Evolutionary conservation across 2,329 filamentous ascomycete species (phyloP).

Genomic region (Pestalotiopsis sp.): DNA sequence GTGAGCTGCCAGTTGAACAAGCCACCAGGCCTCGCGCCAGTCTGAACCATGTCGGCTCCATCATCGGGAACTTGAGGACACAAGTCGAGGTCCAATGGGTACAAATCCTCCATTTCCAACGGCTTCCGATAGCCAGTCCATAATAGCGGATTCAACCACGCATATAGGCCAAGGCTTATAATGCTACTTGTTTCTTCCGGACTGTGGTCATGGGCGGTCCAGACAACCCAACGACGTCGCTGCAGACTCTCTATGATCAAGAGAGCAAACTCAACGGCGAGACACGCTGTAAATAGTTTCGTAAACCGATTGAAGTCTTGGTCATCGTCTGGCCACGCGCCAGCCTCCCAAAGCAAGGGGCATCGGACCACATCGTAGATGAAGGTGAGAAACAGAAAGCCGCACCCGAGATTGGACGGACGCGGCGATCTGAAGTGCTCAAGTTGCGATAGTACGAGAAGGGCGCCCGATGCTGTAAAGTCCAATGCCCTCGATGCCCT

Average conservation of each 20-base stretch:
- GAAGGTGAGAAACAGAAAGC: neutral
- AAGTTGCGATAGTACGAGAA: neutral
- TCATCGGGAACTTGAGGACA: conserved; percentile 16
- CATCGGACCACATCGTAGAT: neutral
- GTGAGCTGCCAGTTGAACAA: conserved; percentile 14
- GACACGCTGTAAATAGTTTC: neutral
- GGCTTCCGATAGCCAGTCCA: conserved; percentile 35
- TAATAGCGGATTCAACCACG: conserved; percentile 38
- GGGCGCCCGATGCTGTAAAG: neutral
- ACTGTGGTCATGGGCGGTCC: conserved; percentile 17
- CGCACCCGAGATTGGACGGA: neutral
- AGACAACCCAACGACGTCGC: neutral
- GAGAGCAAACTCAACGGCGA: neutral
- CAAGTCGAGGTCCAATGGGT: conserved; percentile 29
- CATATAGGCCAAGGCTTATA: conserved; percentile 34
- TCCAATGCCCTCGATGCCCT: neutral
- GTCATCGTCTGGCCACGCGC: neutral
- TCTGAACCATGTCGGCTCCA: conserved; percentile 15
- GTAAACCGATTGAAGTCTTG: neutral
- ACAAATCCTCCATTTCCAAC: conserved; percentile 35
- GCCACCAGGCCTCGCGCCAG: conserved; percentile 12
- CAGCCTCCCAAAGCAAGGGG: neutral
- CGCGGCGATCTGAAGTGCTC: neutral
- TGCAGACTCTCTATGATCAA: neutral
- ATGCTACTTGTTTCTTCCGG: conserved; percentile 39